Conservation (phyloP, 1,139 yeast genomes). For the Magnusiomyces magnusii region DNA sequence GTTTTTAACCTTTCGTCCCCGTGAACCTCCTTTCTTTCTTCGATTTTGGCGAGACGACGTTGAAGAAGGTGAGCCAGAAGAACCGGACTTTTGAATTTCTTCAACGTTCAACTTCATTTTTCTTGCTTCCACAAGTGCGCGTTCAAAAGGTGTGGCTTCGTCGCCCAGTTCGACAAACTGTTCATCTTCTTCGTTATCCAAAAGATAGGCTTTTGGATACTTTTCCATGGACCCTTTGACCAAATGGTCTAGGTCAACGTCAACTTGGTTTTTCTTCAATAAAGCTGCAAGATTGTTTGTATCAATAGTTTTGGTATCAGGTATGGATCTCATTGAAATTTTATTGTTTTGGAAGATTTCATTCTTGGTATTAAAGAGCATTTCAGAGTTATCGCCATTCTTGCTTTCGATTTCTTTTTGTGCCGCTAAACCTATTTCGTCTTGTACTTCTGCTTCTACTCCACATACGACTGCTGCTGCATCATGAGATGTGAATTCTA, state of each 20-base stretch:
- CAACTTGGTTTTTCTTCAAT: constrained; percentile 14
- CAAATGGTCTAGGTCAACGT: constrained; percentile 23
- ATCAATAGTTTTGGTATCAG: constrained; percentile 9
- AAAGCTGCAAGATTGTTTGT: constrained; percentile 18
- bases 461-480: constrained; percentile 71
- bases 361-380: not conserved
- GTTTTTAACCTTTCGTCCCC: constrained; percentile 3
- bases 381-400: no score
- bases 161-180: constrained; percentile 17
- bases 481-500: constrained; percentile 65
- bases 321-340: not conserved
- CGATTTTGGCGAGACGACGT: constrained; percentile 4
- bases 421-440: constrained; percentile 40
- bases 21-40: constrained; percentile 7
- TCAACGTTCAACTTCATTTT: constrained; percentile 26
- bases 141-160: constrained; percentile 22
- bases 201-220: constrained; percentile 28
- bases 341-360: not conserved
- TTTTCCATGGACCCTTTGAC: constrained; percentile 28
- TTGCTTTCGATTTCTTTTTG: constrained; percentile 28
- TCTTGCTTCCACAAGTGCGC: constrained; percentile 27
- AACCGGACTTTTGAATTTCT: constrained; percentile 21
- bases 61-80: not conserved
- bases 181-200: constrained; percentile 32
- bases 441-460: constrained; percentile 51